A percentile compares a stretch with the other conserved stretches of the same genome.
phyloP scores from a whole-genome alignment of 148 eudicot genomes.

The Cornus suecica region DNA sequence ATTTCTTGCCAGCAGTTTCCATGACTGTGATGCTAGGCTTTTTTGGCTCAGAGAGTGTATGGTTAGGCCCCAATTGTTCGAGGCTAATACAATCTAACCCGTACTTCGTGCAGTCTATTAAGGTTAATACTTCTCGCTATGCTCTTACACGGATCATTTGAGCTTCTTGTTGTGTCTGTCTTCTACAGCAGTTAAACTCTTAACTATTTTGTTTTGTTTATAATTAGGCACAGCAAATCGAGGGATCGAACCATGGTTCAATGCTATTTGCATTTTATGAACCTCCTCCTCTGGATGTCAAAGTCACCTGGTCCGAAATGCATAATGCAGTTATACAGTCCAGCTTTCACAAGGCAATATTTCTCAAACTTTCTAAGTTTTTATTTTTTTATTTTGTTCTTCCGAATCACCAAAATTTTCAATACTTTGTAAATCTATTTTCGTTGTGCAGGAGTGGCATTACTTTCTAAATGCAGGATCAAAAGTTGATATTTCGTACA shows the following conservation, averaged over 20 bases:
- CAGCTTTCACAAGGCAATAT: conserved; percentile 29
- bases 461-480: conserved; percentile 56
- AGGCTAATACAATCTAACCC: conserved; percentile 36
- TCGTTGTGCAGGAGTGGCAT: conserved; percentile 48
- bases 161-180: neutral
- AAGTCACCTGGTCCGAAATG: conserved; percentile 43
- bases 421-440: too few relatives aligned
- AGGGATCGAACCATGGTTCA: conserved; percentile 35
- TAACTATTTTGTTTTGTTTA: conserved; percentile 4
- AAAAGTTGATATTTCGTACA: conserved; percentile 39
- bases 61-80: conserved; percentile 53
- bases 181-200: neutral
- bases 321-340: conserved; percentile 30
- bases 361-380: too few relatives aligned
- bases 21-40: conserved; percentile 48
- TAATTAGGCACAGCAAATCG: conserved; percentile 43
- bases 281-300: conserved; percentile 55
- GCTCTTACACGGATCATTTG: neutral
- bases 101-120: conserved; percentile 43
- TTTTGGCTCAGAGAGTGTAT: conserved; percentile 41
- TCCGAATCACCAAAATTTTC: neutral
- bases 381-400: neutral
- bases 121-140: conserved; percentile 27
- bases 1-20: conserved; percentile 37
- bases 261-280: conserved; percentile 63